Conservation (phyloP, 345 rosid species). For the Heritiera fomes region DNA sequence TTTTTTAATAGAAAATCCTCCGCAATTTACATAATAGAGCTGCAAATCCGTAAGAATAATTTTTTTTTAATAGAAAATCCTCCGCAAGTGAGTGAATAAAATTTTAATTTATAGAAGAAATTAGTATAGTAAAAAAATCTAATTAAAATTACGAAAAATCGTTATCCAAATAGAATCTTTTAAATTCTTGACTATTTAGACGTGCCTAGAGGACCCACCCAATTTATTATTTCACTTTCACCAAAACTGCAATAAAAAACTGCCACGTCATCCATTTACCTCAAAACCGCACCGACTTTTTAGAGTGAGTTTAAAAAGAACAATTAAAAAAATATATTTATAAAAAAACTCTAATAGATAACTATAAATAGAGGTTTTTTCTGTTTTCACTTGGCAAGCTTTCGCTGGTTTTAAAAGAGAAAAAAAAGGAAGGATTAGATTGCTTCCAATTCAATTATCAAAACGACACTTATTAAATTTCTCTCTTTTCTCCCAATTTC, state of each 20-base stretch:
- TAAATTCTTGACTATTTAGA: neutral
- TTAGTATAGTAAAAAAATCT: neutral
- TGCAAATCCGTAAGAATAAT: too few species aligned
- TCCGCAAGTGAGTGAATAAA: too few species aligned
- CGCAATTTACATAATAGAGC: too few species aligned
- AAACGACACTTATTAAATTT: conserved; percentile 40
- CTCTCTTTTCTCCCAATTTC: conserved; percentile 27
- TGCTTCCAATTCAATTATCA: conserved; percentile 23
- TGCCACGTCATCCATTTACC: too few species aligned
- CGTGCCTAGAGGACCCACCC: neutral
- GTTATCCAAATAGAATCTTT: neutral
- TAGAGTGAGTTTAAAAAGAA: neutral
- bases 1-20: too few species aligned
- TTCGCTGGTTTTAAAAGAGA: conserved; percentile 27
- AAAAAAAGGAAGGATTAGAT: neutral
- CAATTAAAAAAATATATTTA: neutral
- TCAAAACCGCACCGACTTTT: neutral
- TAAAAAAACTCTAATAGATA: neutral
- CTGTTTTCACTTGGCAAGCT: neutral
- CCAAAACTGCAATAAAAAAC: neutral
- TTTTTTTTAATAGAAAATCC: too few species aligned
- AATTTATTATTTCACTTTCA: neutral
- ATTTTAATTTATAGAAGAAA: neutral
- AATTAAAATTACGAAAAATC: neutral
- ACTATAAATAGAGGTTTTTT: conserved; percentile 24